Evolutionary conservation across 2,329 filamentous ascomycete species (phyloP), one percentile per base, ranked within the genome.

Genomic region (Pleomassaria siparia): DNA sequence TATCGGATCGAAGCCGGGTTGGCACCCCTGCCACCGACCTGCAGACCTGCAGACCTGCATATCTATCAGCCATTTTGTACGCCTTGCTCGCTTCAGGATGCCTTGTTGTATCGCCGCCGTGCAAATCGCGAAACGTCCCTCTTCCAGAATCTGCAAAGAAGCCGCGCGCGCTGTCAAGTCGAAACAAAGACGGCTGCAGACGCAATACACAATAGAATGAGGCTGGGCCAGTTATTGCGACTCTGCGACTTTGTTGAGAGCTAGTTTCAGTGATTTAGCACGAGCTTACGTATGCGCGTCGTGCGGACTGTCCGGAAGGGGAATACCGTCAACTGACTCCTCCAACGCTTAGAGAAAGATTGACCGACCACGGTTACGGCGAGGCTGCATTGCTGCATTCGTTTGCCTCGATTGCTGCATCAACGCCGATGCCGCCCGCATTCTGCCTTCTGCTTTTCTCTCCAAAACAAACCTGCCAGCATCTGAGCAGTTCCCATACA

Each of bases 231-330:
- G 15, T 20, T 37, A 37, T 37, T 22, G 24, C 9, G 10, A 16
- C 26, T 30, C 40, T 20, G 35, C 18, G 18, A 24, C 20, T 24
- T 46, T 57, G 57, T 53, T 58, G 51, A 56, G 51, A 33, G 15
- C 47, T 25, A 44, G 45, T 46, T 51, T 57, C 53, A 57, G 47
- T 57, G 6, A 37, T 18, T 15, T 20, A 24, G 35, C 35, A 4
- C n/a, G 44, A 55, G 55, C 55, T 54, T 56, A 58, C 57, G 46
- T 30, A 53, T 46, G 35, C 29, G 25, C 40, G n/a, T 26, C 22
- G 37, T 42, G 26, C 55, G 54, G 51, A 40, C 25, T 44, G 35
- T 33, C 43, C 58, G 55, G 46, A 59, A 64, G 47, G 62, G n/a
- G 63, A 54, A 64, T 54, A 37, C 62, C 63, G 62, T 13, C 24